Conservation (phyloP, 768 basidiomycete species). For the Lactarius hengduanensis region DNA sequence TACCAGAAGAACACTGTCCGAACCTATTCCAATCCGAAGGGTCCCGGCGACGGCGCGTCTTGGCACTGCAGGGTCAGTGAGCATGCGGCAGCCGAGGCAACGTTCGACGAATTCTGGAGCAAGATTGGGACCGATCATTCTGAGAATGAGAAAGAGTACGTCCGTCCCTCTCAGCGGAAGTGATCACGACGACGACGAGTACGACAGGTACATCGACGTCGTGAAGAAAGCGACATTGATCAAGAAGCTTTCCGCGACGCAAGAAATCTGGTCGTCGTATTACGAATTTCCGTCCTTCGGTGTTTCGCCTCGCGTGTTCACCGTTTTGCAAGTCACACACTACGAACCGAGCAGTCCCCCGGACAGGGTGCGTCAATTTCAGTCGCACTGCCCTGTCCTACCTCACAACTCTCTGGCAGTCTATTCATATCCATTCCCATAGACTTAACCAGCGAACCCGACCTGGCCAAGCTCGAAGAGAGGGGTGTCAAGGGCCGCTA, state of each 20-base stretch:
- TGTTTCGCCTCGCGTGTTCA: conserved; percentile 72
- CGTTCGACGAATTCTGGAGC: conserved; percentile 73
- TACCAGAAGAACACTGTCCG: conserved; percentile 54
- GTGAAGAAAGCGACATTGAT: conserved; percentile 63
- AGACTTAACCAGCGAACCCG: conserved; percentile 57
- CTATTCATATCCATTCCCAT: conserved; percentile 62
- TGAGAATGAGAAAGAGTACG: conserved; percentile 66
- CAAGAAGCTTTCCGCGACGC: conserved; percentile 60
- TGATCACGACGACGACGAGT: not conserved
- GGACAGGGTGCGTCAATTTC: conserved; percentile 52
- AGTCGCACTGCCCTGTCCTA: not conserved
- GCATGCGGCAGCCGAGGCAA: conserved; percentile 62
- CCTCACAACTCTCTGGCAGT: conserved; percentile 25
- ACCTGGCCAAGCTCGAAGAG: conserved; percentile 59
- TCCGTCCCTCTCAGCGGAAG: not conserved
- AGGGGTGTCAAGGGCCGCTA: conserved; percentile 67
- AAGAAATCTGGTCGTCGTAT: conserved; percentile 67
- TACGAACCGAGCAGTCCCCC: conserved; percentile 50
- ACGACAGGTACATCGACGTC: conserved; percentile 58
- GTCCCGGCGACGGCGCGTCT: conserved; percentile 51
- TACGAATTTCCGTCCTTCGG: conserved; percentile 67
- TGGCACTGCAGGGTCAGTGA: conserved; percentile 72
- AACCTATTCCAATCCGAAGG: conserved; percentile 53
- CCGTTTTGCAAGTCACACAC: conserved; percentile 64
- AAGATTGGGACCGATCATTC: conserved; percentile 66